These are phyloP conservation scores for Penicillium arizonense DNA, from an alignment of 495 filamentous ascomycete genomes.

Conservation along the genomic window DNA sequence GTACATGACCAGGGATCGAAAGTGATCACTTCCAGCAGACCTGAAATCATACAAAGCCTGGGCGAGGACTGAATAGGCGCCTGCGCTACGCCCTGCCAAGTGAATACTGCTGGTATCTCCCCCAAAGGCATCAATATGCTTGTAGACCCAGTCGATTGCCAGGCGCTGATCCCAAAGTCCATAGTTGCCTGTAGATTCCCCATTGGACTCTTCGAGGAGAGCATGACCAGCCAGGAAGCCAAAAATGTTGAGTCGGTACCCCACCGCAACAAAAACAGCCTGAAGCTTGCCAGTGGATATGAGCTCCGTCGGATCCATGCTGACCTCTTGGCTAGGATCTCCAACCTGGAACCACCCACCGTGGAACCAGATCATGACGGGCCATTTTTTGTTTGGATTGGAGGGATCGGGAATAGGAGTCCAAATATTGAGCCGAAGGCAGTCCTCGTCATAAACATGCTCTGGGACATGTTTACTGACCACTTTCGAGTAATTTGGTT, in stretches of 20 bases:
- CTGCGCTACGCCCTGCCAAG: constrained; percentile 59
- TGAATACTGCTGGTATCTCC: constrained; percentile 60
- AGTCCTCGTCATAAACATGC: constrained; percentile 40
- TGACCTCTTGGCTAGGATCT: constrained; percentile 28
- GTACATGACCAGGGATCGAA: constrained; percentile 36
- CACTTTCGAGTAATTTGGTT: constrained; percentile 28
- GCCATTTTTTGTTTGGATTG: constrained; percentile 37
- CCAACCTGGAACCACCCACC: constrained; percentile 53
- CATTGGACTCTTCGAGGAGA: constrained; percentile 33
- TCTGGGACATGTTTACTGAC: constrained; percentile 19
- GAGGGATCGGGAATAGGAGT: constrained; percentile 25
- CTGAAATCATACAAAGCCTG: constrained; percentile 47
- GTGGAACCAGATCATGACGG: constrained; percentile 56
- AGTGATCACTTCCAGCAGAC: constrained; percentile 29
- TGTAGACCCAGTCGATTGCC: constrained; percentile 56
- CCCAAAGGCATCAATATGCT: constrained; percentile 55
- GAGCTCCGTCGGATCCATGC: constrained; percentile 43
- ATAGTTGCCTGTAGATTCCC: constrained; percentile 54
- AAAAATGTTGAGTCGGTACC: constrained; percentile 61
- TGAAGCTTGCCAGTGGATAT: constrained; percentile 48
- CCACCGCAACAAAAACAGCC: constrained; percentile 55
- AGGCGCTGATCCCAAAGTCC: constrained; percentile 61
- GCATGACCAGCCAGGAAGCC: constrained; percentile 56
- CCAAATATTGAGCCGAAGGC: constrained; percentile 46
- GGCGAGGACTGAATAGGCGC: constrained; percentile 54